These are phyloP conservation scores for Phyllosticta paracitricarpa DNA, from an alignment of 2,329 filamentous ascomycete genomes.

Conservation along the genomic window DNA sequence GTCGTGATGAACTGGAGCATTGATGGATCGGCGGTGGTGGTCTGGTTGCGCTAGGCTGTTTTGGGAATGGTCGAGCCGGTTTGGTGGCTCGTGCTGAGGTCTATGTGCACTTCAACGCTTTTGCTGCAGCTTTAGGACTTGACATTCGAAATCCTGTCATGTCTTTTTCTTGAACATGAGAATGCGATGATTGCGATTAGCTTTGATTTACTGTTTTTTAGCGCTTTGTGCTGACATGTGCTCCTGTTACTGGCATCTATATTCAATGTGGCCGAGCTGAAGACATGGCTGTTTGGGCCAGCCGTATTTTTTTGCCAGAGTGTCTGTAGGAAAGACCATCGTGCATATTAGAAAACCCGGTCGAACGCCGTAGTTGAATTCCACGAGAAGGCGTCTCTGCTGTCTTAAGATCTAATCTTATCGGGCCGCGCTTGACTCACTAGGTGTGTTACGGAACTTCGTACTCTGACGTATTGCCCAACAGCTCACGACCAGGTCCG, in stretches of 20 bases:
- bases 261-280: too few relatives aligned
- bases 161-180: background rate
- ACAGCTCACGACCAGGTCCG: background rate
- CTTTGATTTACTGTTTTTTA: background rate
- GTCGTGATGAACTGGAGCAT: background rate
- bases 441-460: background rate
- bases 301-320: too few relatives aligned
- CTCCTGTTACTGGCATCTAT: too few relatives aligned
- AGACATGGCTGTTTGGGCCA: too few relatives aligned
- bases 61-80: background rate
- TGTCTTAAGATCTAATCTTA: background rate
- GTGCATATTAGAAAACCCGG: too few relatives aligned
- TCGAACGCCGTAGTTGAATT: background rate
- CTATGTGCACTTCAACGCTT: background rate
- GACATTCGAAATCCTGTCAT: background rate
- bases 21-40: background rate
- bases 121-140: background rate
- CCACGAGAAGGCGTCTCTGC: background rate
- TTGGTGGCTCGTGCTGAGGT: background rate
- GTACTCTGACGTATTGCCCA: background rate
- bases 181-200: background rate
- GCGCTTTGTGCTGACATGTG: too few relatives aligned
- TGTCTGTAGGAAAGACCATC: too few relatives aligned
- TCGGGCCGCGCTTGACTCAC: background rate
- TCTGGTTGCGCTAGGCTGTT: background rate